Evolutionary conservation across 306 rosid species (phyloP).

Genomic region (Acacia confusa): DNA sequence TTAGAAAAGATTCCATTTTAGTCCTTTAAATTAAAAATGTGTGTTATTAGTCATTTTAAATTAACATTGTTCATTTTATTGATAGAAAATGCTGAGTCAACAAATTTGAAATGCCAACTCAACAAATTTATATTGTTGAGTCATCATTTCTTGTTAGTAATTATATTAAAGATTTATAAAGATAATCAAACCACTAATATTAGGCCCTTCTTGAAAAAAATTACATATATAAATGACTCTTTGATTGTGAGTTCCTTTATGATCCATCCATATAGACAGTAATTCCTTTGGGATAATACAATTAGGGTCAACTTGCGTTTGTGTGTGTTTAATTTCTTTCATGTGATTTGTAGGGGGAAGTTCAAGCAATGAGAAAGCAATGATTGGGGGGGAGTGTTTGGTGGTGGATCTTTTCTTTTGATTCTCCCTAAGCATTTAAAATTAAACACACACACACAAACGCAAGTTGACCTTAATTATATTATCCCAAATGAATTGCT

Average conservation of each 20-base stretch:
- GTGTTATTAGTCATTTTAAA: too few relatives aligned
- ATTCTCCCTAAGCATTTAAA: background rate
- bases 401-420: constrained; percentile 42
- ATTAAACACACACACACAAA: background rate
- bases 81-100: too few relatives aligned
- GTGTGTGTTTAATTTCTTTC: background rate
- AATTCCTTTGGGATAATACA: background rate
- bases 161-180: too few relatives aligned
- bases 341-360: constrained; percentile 25
- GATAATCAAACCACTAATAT: constrained; percentile 50
- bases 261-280: background rate
- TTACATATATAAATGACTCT: constrained; percentile 19
- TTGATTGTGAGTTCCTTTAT: background rate
- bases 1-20: too few relatives aligned
- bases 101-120: too few relatives aligned
- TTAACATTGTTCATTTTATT: too few relatives aligned
- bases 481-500: background rate
- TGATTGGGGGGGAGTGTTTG: constrained; percentile 61
- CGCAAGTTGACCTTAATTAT: background rate
- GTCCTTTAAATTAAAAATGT: too few relatives aligned
- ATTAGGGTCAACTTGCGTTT: background rate
- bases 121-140: too few relatives aligned
- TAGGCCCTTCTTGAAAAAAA: constrained; percentile 35
- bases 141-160: too few relatives aligned
- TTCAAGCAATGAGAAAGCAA: constrained; percentile 45